Percentiles rank a stretch among this genome's conserved stretches.
phyloP scores from a whole-genome alignment of 139 green algal genomes.

The Picochlorum sp. region DNA sequence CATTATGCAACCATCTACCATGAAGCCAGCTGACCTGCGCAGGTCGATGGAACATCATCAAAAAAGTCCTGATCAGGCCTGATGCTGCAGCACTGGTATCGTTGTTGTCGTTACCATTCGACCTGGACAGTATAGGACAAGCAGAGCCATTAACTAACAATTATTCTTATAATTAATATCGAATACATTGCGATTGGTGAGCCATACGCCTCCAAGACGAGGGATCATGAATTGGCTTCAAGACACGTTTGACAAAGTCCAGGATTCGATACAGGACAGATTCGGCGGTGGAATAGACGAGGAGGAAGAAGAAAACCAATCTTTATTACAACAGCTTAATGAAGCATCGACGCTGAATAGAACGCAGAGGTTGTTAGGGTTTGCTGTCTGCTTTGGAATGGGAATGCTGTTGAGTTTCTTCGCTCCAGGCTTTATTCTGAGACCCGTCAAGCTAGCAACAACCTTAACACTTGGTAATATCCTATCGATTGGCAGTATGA shows the following conservation, averaged over 20 bases:
- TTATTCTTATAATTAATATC: no score
- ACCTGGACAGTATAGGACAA: no score
- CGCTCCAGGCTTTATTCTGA: conserved; percentile 46
- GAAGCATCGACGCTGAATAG: conserved; percentile 44
- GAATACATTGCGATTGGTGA: no score
- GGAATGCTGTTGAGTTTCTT: conserved; percentile 51
- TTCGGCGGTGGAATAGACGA: conserved; percentile 26
- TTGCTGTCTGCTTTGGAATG: conserved; percentile 36
- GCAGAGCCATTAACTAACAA: no score
- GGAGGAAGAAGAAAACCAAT: conserved; percentile 21
- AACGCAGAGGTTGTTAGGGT: conserved; percentile 19
- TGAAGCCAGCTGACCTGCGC: no score
- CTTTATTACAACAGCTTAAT: conserved; percentile 47
- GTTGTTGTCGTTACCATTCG: no score
- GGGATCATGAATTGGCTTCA: conserved; percentile 11
- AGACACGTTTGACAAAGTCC: conserved; percentile 20
- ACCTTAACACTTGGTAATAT: conserved; percentile 22
- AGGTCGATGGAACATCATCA: no score
- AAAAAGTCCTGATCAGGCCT: no score
- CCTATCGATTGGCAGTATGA: conserved; percentile 26
- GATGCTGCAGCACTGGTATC: no score
- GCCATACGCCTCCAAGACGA: no score
- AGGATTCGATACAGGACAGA: conserved; percentile 4
- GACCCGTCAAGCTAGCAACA: conserved; percentile 35
- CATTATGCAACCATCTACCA: no score